Conservation (phyloP, 768 basidiomycete species). For the Russula foetens region DNA sequence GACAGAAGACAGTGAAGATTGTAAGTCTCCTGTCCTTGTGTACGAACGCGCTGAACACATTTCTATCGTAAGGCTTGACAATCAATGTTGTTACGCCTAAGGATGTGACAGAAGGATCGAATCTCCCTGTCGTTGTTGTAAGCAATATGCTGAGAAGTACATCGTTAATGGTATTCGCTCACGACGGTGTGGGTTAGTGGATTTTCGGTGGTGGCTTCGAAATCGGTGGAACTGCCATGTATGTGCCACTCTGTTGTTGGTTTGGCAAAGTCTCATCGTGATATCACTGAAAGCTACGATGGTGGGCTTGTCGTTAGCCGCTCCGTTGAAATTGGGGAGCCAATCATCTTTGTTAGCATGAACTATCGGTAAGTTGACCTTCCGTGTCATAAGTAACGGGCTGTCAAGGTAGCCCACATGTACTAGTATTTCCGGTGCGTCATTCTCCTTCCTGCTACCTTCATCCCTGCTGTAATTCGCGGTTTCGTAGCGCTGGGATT, state of each 20-base stretch:
- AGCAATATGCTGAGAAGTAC: background rate
- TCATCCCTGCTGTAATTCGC: background rate
- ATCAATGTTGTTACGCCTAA: slow-evolving; percentile 15
- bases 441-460: background rate
- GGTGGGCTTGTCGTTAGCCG: slow-evolving; percentile 7
- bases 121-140: slow-evolving; percentile 18
- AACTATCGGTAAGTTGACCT: slow-evolving; percentile 15
- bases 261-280: background rate
- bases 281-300: slow-evolving; percentile 4
- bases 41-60: background rate
- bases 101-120: background rate
- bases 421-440: slow-evolving; percentile 4
- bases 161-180: background rate
- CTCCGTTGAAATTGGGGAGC: slow-evolving; percentile 9
- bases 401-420: background rate
- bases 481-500: slow-evolving; percentile 13
- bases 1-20: slow-evolving; percentile 15
- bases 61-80: slow-evolving; percentile 12
- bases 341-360: slow-evolving; percentile 18
- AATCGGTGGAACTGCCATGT: slow-evolving; percentile 17
- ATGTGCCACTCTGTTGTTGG: background rate
- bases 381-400: background rate
- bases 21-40: slow-evolving; percentile 1
- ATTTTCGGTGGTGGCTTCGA: slow-evolving; percentile 19
- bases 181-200: background rate